Base-by-base conservation (phyloP, 352 stramenopile species). In the Pythium oligandrum region DNA sequence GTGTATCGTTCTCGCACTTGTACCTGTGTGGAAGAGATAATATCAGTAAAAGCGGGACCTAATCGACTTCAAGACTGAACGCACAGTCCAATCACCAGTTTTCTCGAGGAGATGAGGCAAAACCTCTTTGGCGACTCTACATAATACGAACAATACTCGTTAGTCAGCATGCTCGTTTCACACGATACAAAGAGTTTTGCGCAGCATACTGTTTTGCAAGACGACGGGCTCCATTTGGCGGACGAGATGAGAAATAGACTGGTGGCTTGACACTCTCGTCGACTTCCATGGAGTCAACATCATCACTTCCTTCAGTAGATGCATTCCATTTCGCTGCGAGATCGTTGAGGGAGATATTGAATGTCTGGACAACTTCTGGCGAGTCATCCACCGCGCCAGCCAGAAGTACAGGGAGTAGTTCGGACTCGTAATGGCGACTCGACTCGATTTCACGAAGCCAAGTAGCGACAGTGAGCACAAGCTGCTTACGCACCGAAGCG, bases 1-100 rank as follows among this genome's bases (percentile, higher is more conserved):
- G 82, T 86, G 54, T 88, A 86, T 37, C 78, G 75, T 44, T 90
- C 81, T 4, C 82, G 75, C 6, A 84, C 78, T 70, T 88, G 75
- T 4, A 87, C 70, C 66, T 84, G 17, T 26, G 17, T 26, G 17
- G 17, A 26, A 26, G 0, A 26, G 17, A 26, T 26, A 26, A 26
- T 26, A 26, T 26, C 17, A 26, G 17, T 26, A 26, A 26, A 26
- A 26, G 17, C 17, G 17, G 17, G 0, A 26, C 17, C 17, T 26
- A 26, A 26, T 26, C 17, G 17, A 26, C 17, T 26, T 26, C 17
- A 26, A 26, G 17, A 26, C 17, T 26, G 17, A 26, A 26, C 17
- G 17, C 17, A 83, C 68, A 47, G 79, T 94, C 83, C 83, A 94
- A 58, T 94, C 83, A 48, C 61, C 65, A 2, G 74, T 86, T 66